Base-by-base conservation (phyloP, 2,329 filamentous ascomycete species). In the Ascocoryne sarcoides region DNA sequence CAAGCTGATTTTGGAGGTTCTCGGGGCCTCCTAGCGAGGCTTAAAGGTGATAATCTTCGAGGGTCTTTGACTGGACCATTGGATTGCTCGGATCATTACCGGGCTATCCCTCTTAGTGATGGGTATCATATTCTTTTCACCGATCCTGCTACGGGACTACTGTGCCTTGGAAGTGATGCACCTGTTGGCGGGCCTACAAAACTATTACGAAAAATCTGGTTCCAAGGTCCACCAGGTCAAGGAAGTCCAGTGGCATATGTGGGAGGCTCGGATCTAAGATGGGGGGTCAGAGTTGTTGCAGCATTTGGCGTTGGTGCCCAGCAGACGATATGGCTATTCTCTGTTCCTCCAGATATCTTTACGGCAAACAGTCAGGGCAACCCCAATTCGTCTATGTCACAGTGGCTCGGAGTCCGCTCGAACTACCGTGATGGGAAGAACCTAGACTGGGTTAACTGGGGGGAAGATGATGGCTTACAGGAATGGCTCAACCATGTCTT, bases 61-160 rank as follows among this genome's bases (percentile, higher is more conserved):
- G 43, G 41, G 12, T 33, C 44, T 4, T 18, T 44, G 2, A 45
- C 36, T 19, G 48, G 52, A 15, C 44, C 48, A 9, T 46, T 44
- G 19, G 52, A 60, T 34, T 46, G 39, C 26, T 56, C 68, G 23
- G 76, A 82, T 51, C 76, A 82, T 50, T 81, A 77, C 51, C 71
- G 70, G 33, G 77, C 78, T 2, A 61, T 81, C 10, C 79, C 80
- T 3, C 57, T 84, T 29, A 79, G 75, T 45, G 80, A 84, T 55
- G 78, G 79, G 2, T 63, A 72, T 41, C 76, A 83, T 49, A 65
- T 84, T 26, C 59, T 83, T 4, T 83, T 81, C 55, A 75, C 75
- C 5, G 77, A 83, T 52, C 76, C 78, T 4, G 58, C 59, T 9
- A 73, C 67, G 1, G 70, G 68, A 8, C 58, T 67, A 7, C 65